Conservation (phyloP, 83 land plant species). For the Diphasiastrum complanatum region DNA sequence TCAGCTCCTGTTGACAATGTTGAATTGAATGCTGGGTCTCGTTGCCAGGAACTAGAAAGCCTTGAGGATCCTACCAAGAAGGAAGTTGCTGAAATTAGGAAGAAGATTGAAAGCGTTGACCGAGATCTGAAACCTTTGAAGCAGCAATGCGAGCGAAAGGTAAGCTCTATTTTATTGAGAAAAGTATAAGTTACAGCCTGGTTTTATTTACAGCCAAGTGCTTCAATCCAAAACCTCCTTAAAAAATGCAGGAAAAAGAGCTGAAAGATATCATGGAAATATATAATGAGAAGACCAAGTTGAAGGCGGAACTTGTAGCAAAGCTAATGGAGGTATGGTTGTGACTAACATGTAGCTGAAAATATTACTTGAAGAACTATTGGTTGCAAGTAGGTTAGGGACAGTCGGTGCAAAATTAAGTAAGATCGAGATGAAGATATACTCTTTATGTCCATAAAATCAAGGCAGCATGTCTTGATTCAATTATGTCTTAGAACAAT, state of each 20-base stretch:
- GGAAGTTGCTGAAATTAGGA: slow-evolving; percentile 50
- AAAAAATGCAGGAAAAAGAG: slow-evolving; percentile 47
- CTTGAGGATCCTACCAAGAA: slow-evolving; percentile 64
- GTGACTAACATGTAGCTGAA: not conserved
- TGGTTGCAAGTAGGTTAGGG: not conserved
- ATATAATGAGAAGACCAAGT: slow-evolving; percentile 49
- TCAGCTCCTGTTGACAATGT: not conserved
- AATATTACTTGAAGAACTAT: not conserved
- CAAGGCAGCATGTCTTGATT: too few relatives aligned
- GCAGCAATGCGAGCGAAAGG: slow-evolving; percentile 55
- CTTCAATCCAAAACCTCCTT: not conserved
- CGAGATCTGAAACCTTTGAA: slow-evolving; percentile 59
- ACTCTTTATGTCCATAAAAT: too few relatives aligned
- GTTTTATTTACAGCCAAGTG: not conserved
- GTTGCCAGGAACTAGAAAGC: slow-evolving; percentile 55
- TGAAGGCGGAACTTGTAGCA: slow-evolving; percentile 38
- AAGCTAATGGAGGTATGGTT: slow-evolving; percentile 47
- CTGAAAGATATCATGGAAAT: slow-evolving; percentile 53
- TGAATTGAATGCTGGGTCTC: not conserved
- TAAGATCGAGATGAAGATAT: too few relatives aligned
- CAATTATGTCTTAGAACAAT: too few relatives aligned
- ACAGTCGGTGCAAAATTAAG: too few relatives aligned
- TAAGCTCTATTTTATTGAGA: slow-evolving; percentile 9
- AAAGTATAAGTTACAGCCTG: not conserved
- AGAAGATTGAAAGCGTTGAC: slow-evolving; percentile 57